phyloP scores from a whole-genome alignment of 345 rosid genomes.

The Eucalyptus coolabah region DNA sequence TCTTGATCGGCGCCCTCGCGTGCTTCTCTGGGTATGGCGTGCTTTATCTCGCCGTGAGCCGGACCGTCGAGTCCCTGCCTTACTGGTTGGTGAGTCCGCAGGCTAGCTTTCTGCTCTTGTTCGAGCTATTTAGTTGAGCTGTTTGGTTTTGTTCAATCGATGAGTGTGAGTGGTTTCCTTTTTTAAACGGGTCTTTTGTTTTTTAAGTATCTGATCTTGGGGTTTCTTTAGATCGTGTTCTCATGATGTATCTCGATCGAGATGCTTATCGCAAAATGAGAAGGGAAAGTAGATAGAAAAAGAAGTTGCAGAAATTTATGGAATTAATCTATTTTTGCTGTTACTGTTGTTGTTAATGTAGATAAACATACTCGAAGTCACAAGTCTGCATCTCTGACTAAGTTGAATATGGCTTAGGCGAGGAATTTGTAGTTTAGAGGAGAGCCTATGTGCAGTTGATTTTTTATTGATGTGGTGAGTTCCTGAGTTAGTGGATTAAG shows the following conservation, averaged over 20 bases:
- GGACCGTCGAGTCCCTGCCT: slow-evolving; percentile 33
- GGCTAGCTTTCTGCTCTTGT: background rate
- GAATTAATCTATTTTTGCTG: background rate
- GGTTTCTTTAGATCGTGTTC: background rate
- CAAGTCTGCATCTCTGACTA: background rate
- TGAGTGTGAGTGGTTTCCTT: background rate
- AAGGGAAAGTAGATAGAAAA: background rate
- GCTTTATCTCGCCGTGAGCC: slow-evolving; percentile 46
- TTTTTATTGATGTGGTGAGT: background rate
- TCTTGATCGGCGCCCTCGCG: slow-evolving; percentile 32
- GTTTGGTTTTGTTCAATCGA: background rate
- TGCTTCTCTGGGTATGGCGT: slow-evolving; percentile 61
- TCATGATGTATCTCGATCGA: background rate
- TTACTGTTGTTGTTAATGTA: background rate
- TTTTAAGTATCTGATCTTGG: background rate
- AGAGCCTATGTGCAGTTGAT: background rate
- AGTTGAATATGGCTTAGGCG: background rate
- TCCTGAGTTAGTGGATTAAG: background rate
- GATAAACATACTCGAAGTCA: background rate
- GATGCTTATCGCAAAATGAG: background rate
- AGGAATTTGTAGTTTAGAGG: background rate
- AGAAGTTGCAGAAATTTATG: background rate
- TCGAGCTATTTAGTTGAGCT: background rate
- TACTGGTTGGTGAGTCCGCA: slow-evolving; percentile 52
- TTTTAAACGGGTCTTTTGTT: background rate